Evolutionary conservation across 768 basidiomycete genomes (phyloP), one percentile per base, ranked within the genome.

Genomic region (Inosperma sp.): DNA sequence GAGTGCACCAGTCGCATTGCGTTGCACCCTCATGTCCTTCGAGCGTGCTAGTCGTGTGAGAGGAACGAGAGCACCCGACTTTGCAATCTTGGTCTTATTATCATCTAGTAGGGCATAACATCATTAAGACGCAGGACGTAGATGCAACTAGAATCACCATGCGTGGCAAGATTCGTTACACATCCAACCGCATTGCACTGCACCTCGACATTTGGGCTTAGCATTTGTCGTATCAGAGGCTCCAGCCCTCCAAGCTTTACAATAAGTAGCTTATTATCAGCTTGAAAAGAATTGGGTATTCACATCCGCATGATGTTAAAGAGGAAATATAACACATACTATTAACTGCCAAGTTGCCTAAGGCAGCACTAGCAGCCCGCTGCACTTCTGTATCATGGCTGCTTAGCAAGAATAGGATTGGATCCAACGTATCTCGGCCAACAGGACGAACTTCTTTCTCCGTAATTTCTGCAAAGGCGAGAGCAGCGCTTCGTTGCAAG

Each of bases 161-260:
- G 95, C 1, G 95, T 99, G 12, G 96, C 96, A 36, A 99, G 79
- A 66, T 99, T 99, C 14, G 96, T 99, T 44, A 99, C 93, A 65
- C 96, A 99, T 27, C 96, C 96, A 21, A 99, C 96, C 23, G 96
- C 96, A 65, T 99, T 99, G 74, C 96, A 99, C 68, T 98, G 96
- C 2, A 99, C 96, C 66, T 99, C 96, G 34, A 98, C 95, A 63
- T 98, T 99, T 2, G 94, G 93, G 59, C 89, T 93, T 48, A 97
- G 83, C 96, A 99, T 99, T 69, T 99, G 96, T 50, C 94, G 84
- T 61, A 99, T 98, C 59, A 99, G 78, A 41, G 95, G 96, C 66
- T 99, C 96, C 36, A 99, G 81, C 48, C 96, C 96, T 41, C 95
- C 95, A 26, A 99, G 81, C 68, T 93, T 92, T 59, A 99, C 96